A percentile compares a stretch with the other conserved stretches of the same genome.
Conservation (phyloP, 2,329 filamentous ascomycete genomes). For the Ophiostoma himal-ulmi region DNA sequence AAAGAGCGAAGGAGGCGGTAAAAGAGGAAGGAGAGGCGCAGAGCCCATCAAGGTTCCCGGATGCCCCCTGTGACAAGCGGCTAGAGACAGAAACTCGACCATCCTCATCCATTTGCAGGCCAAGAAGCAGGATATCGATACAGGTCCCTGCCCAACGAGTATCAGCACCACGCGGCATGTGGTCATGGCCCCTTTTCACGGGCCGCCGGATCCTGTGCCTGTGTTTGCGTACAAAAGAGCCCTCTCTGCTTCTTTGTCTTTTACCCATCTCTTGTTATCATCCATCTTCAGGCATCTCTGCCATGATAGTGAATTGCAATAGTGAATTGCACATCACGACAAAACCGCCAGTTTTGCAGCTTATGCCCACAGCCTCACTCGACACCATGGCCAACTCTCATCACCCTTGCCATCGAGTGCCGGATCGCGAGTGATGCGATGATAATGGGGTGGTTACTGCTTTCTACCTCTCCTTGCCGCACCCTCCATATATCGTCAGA, state of each 20-base stretch:
- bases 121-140: neutral
- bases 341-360: neutral
- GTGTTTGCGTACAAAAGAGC: neutral
- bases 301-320: no score
- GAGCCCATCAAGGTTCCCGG: slow-evolving; percentile 3
- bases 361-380: neutral
- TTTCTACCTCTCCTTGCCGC: neutral
- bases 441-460: neutral
- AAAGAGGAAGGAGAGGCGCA: neutral
- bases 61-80: neutral
- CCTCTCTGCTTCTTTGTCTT: neutral
- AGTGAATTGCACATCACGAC: neutral
- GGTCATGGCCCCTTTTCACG: neutral
- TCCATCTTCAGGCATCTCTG: neutral
- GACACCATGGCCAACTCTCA: neutral
- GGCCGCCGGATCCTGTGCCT: no score
- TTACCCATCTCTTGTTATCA: no score
- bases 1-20: no score
- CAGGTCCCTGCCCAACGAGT: neutral
- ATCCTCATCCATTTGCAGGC: neutral
- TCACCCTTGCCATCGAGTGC: neutral
- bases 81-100: neutral
- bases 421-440: neutral
- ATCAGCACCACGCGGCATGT: neutral
- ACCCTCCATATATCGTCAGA: neutral